Conservation (phyloP, 495 filamentous ascomycete species). For the Neurospora sp. region DNA sequence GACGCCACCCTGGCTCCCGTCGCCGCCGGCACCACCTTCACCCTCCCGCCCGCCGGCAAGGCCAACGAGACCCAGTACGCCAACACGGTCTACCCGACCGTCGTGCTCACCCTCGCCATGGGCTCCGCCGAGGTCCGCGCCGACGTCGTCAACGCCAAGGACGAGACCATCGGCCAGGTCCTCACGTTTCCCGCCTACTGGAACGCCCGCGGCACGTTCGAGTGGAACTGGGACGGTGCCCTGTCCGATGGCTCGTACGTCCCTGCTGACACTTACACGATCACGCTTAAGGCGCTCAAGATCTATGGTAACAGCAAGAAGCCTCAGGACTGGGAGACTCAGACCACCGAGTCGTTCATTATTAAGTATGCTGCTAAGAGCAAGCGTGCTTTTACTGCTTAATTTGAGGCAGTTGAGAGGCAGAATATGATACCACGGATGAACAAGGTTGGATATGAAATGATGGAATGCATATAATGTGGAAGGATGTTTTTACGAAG, state of each 20-base stretch:
- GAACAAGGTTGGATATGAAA: not conserved
- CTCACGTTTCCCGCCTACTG: conserved; percentile 28
- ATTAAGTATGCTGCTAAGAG: conserved; percentile 10
- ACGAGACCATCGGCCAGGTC: conserved; percentile 26
- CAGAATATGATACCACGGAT: not conserved
- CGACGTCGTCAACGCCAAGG: conserved; percentile 28
- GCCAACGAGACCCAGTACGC: conserved; percentile 25
- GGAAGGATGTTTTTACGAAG: not conserved
- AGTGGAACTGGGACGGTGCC: conserved; percentile 30
- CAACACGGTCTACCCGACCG: conserved; percentile 17
- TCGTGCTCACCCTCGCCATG: conserved; percentile 27
- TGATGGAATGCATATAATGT: not conserved
- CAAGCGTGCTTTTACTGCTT: not conserved
- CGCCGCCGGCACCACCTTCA: conserved; percentile 28
- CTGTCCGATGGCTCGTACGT: conserved; percentile 32
- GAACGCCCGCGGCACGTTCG: conserved; percentile 27
- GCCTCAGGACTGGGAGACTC: conserved; percentile 12
- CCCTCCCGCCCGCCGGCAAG: conserved; percentile 26
- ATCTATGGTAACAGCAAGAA: conserved; percentile 30
- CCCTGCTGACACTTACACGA: conserved; percentile 35
- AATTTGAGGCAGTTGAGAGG: not conserved
- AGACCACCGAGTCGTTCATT: conserved; percentile 18
- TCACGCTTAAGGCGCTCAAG: conserved; percentile 32
- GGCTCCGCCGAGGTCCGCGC: conserved; percentile 34
- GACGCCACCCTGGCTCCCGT: conserved; percentile 25